Evolutionary conservation across 371 early-diverging fungal species (phyloP), one percentile per base, ranked within the genome.

Genomic region (Mortierella polycephala): DNA sequence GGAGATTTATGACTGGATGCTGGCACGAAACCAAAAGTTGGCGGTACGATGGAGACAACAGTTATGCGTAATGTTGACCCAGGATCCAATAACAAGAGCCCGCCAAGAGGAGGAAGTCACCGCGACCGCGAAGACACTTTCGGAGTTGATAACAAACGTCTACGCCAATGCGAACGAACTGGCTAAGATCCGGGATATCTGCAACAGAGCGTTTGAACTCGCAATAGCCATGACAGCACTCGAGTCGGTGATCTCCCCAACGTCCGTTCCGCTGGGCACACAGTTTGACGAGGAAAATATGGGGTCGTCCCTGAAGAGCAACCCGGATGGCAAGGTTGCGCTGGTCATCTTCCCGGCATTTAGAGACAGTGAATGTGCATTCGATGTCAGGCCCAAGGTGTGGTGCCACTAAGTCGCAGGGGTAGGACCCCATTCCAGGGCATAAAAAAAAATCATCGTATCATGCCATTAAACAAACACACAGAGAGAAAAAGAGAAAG

Each of bases 41-140:
- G 82, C 87, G 0, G 82, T 87, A 8, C 86, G 89, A 42, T 79
- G 87, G 63, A 81, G 89, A 60, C 89, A 89, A 61, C 88, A 89
- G 56, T 83, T 89, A 60, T 86, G 87, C 13, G 81, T 83, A 46
- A 85, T 88, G 61, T 71, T 89, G 46, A 85, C 85, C 42, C 85
- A 88, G 55, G 84, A 83, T 64, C 67, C 71, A 7, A 80, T 70
- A 42, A 84, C 85, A 16, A 85, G 81, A 44, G 81, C 81, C 23
- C 81, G 84, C 23, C 86, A 88, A 44, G 75, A 75, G 45, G 79
- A 82, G n/a, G 84, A 71, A 45, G 80, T 84, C 39, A 62, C 50
- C 7, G 57, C 59, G 12, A 75, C 73, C 11, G 75, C 82, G 0
- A 68, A 63, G 1, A 57, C 57, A 12, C 76, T 81, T 8, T 81